Percentiles rank a stretch among this genome's conserved stretches.
phyloP scores from a whole-genome alignment of 768 basidiomycete species.

The Flagelloscypha sp. region DNA sequence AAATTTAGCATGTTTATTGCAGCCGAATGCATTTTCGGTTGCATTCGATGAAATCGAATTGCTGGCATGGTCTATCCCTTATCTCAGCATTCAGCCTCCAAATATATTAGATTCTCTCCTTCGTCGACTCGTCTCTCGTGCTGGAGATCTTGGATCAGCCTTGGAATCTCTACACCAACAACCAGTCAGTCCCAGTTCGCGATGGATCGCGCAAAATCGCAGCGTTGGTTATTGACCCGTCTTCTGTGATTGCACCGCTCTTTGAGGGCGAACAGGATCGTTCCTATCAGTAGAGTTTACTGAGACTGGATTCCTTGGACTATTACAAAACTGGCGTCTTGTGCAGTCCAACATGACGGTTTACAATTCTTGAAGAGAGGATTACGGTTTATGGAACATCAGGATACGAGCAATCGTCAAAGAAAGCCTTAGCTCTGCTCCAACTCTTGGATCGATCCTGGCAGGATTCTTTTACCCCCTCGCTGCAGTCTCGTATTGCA shows the following conservation, averaged over 20 bases:
- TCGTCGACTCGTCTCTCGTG: constrained; percentile 9
- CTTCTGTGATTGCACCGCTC: constrained; percentile 20
- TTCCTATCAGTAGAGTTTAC: constrained; percentile 10
- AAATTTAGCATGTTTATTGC: constrained; percentile 6
- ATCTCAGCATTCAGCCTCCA: constrained; percentile 9
- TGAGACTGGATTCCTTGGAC: neutral
- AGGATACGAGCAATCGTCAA: no score
- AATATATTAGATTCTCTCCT: constrained; percentile 10
- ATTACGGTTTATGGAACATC: constrained; percentile 6
- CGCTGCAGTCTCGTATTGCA: no score
- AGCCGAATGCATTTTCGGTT: neutral
- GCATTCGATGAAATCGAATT: constrained; percentile 11
- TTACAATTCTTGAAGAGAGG: constrained; percentile 8
- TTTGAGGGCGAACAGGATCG: constrained; percentile 13
- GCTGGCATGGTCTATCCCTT: constrained; percentile 9
- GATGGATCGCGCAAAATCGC: constrained; percentile 3
- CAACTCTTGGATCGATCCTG: constrained; percentile 7
- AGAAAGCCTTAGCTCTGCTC: constrained; percentile 8
- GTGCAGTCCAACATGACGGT: constrained; percentile 4
- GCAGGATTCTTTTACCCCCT: constrained; percentile 4
- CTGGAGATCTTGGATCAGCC: constrained; percentile 6
- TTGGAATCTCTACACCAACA: constrained; percentile 6
- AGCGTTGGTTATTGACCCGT: constrained; percentile 25
- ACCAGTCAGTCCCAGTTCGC: constrained; percentile 8
- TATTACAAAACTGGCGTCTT: constrained; percentile 4